Conservation (phyloP, 306 rosid species). For the Medicago ruthenica region DNA sequence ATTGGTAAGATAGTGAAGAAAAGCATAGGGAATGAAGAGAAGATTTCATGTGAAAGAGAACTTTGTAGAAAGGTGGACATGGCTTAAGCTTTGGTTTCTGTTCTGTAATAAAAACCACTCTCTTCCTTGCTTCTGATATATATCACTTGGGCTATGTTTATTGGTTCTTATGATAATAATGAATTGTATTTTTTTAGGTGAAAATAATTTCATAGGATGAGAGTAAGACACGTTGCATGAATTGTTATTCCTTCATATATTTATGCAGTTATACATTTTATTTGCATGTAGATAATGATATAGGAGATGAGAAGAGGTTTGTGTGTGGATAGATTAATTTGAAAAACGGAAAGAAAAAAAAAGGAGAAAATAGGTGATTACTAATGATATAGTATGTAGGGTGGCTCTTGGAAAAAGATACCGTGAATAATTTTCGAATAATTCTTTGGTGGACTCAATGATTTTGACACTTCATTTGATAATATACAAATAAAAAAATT, state of each 20-base stretch:
- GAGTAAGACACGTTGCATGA: background rate
- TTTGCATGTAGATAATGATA: background rate
- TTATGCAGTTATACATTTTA: background rate
- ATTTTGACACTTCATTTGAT: too few species aligned
- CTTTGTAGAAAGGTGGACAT: background rate
- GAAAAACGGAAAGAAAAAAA: too few species aligned
- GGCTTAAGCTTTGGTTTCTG: background rate
- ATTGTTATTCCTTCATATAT: background rate
- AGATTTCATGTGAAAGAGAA: background rate
- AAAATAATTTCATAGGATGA: background rate
- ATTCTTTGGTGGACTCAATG: too few species aligned
- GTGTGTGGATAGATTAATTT: too few species aligned
- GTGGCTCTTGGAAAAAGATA: too few species aligned
- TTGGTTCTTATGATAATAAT: too few species aligned
- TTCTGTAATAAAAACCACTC: background rate
- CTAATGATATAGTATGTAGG: too few species aligned
- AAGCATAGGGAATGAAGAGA: background rate
- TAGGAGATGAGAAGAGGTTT: background rate
- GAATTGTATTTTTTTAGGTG: too few species aligned
- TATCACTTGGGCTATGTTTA: background rate
- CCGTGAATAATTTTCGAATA: too few species aligned
- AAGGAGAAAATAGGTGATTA: too few species aligned
- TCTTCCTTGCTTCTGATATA: background rate
- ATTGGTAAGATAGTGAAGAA: background rate
- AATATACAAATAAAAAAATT: too few species aligned